These are phyloP conservation scores for Starmerella gropengiesseri DNA, from an alignment of 805 yeast genomes.

Conservation along the genomic window DNA sequence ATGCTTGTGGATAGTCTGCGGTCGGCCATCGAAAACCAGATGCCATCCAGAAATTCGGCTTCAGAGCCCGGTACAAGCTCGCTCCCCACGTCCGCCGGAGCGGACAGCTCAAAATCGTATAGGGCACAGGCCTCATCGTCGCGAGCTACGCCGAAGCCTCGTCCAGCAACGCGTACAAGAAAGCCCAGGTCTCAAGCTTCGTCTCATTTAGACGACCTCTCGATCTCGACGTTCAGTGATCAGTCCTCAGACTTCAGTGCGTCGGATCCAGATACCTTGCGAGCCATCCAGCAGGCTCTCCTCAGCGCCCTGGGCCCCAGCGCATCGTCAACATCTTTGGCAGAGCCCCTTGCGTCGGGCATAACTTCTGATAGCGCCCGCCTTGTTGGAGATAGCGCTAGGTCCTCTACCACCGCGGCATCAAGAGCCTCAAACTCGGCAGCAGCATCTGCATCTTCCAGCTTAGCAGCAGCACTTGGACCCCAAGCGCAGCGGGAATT, in stretches of 20 bases:
- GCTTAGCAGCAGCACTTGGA: no score
- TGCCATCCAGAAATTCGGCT: no score
- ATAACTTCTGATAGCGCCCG: no score
- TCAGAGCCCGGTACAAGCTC: not conserved
- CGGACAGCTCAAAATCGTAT: no score
- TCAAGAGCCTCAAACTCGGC: no score
- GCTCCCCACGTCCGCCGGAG: not conserved
- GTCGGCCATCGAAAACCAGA: conserved; percentile 9
- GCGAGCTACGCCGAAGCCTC: not conserved
- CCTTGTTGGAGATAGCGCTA: no score
- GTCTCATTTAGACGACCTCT: not conserved
- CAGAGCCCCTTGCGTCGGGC: conserved; percentile 11
- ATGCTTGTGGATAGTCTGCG: conserved; percentile 13
- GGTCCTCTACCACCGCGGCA: no score
- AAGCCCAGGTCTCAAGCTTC: not conserved
- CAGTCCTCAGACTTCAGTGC: conserved; percentile 15
- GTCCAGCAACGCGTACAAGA: not conserved
- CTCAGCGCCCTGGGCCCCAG: conserved; percentile 19
- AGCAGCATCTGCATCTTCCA: no score
- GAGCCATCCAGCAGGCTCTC: conserved; percentile 26
- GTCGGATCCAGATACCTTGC: conserved; percentile 24
- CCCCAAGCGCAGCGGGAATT: no score
- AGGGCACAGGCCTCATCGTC: not conserved
- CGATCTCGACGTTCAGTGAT: not conserved
- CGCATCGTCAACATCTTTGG: conserved; percentile 14